Percentiles rank a stretch among this genome's conserved stretches.
Evolutionary conservation across 2,329 filamentous ascomycete species (phyloP).

Genomic region (Zasmidium cellare): DNA sequence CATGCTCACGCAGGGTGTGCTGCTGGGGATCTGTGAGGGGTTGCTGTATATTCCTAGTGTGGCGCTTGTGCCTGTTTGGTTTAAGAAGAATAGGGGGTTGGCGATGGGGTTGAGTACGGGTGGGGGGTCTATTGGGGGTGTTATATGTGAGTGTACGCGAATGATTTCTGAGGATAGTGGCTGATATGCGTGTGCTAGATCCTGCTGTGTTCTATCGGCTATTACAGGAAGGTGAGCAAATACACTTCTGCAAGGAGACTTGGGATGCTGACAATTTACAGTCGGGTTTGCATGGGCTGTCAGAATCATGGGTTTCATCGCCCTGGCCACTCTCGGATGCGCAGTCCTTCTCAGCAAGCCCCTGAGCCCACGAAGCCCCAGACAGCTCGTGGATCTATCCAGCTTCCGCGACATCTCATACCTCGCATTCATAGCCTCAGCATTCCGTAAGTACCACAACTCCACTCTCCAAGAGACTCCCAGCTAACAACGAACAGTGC

Average conservation of each 20-base stretch:
- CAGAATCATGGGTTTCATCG: slow-evolving; percentile 50
- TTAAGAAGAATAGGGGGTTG: slow-evolving; percentile 54
- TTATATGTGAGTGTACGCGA: slow-evolving; percentile 34
- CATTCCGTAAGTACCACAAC: slow-evolving; percentile 42
- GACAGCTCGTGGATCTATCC: slow-evolving; percentile 39
- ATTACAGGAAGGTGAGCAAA: slow-evolving; percentile 35
- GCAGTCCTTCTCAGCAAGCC: slow-evolving; percentile 40
- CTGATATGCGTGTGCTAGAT: slow-evolving; percentile 15
- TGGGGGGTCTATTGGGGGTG: slow-evolving; percentile 49
- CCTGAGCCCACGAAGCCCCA: slow-evolving; percentile 41
- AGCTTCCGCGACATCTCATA: slow-evolving; percentile 38
- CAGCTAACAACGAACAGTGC: background rate
- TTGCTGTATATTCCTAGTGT: slow-evolving; percentile 64
- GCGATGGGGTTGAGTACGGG: slow-evolving; percentile 60
- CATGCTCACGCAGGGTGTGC: slow-evolving; percentile 54
- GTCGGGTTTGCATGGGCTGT: slow-evolving; percentile 57
- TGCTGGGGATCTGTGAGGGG: slow-evolving; percentile 43
- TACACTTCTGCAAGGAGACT: too few species aligned
- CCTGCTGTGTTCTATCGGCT: slow-evolving; percentile 57
- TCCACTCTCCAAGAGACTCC: slow-evolving; percentile 33
- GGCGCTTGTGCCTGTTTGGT: slow-evolving; percentile 66
- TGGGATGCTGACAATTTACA: slow-evolving; percentile 14
- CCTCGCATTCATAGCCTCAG: slow-evolving; percentile 4
- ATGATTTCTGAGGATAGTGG: too few species aligned
- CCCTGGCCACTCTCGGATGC: slow-evolving; percentile 27